Base-by-base conservation (phyloP, 2,329 filamentous ascomycete genomes). In the Colletotrichum sublineola region DNA sequence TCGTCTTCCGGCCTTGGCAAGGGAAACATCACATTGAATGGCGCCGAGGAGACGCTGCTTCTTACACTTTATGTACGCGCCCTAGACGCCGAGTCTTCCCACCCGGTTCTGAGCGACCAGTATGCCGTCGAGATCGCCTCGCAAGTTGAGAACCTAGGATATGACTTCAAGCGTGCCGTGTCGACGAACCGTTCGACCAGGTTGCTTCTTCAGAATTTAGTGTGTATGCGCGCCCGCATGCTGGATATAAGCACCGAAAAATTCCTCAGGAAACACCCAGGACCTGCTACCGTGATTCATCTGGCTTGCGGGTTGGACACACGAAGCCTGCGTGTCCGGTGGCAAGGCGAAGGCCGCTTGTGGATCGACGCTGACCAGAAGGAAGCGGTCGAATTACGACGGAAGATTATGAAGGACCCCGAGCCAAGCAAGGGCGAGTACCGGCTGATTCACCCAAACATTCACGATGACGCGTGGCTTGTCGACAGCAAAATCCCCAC, bases 361-460 rank as follows among this genome's bases (percentile, higher is more conserved):
- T 82, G 80, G 81, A 77, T 82, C 67, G 80, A 82, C 46, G 71
- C 80, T 33, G 81, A 82, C 61, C 66, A 81, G 20, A 79, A 79
- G 44, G 80, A 81, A 20, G 80, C 82, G 12, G 73, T 80, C n/a
- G 76, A 76, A 6, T 74, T 82, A 48, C 79, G 81, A 7, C 65
- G 67, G 9, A 75, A 74, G 48, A 71, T 81, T 5, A 74, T 74
- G 38, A 76, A 79, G 31, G 70, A 60, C 2, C 70, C 70, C 3
- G 66, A 73, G 12, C 31, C 46, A 0, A 52, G 56, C 33, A 57
- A 62, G 46, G 71, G 71, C 3, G 67, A 73, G 12, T 82, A 82
- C 66, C 64, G 15, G 1, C 71, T 81, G 56, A 52, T 80, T 8
- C 75, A 70, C 1, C 70, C 70, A 66, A 40, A 76, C 75, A 20